Conservation (phyloP, 306 rosid species). For the Cyamopsis tetragonoloba region DNA sequence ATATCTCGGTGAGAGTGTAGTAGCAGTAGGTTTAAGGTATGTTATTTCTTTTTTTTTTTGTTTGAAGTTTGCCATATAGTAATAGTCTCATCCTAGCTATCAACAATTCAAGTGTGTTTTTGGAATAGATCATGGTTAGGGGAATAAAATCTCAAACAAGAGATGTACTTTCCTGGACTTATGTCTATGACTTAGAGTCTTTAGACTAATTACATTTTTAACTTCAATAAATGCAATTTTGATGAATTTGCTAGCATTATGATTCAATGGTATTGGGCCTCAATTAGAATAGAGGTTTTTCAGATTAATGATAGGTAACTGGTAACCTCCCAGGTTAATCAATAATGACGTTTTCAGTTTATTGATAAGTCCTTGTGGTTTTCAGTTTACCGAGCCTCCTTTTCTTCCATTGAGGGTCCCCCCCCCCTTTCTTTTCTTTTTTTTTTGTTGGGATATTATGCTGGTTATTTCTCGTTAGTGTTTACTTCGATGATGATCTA, state of each 20-base stretch:
- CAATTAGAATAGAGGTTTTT: background rate
- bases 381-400: background rate
- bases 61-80: background rate
- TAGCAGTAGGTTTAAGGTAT: background rate
- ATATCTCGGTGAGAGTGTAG: background rate
- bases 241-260: background rate
- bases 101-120: background rate
- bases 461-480: background rate
- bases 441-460: background rate
- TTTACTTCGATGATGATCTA: background rate
- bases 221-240: background rate
- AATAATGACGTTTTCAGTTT: background rate
- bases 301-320: background rate
- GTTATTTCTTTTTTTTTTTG: background rate
- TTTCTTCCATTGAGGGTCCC: background rate
- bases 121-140: background rate
- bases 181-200: background rate
- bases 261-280: background rate
- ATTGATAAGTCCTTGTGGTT: background rate
- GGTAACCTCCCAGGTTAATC: background rate
- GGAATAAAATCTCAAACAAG: background rate
- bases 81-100: background rate
- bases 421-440: too few relatives aligned
- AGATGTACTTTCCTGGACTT: background rate
- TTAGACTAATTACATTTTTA: background rate